Evolutionary conservation across 345 rosid species (phyloP).

Genomic region (Populus tremula): DNA sequence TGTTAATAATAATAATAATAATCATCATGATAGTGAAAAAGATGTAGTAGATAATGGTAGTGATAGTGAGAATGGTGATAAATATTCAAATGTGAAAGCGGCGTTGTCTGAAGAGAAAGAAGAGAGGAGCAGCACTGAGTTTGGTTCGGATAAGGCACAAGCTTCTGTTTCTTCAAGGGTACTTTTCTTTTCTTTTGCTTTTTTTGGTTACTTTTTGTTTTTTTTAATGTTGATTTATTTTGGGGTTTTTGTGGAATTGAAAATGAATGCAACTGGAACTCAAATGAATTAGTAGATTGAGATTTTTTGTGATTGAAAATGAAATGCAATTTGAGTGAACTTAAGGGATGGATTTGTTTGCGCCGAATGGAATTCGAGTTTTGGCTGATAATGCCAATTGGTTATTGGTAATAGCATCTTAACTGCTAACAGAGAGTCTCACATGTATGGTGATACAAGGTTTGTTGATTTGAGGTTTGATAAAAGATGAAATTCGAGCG

Average conservation of each 20-base stretch:
- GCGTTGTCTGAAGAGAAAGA: constrained; percentile 40
- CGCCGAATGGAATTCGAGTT: no score
- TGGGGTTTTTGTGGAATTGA: not conserved
- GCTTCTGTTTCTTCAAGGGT: constrained; percentile 58
- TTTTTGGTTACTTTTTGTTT: not conserved
- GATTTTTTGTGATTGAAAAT: not conserved
- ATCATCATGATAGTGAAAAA: constrained; percentile 1
- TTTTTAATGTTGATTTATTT: not conserved
- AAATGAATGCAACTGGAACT: not conserved
- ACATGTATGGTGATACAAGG: not conserved
- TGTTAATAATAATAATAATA: constrained; percentile 20
- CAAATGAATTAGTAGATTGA: not conserved
- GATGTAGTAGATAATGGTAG: constrained; percentile 20
- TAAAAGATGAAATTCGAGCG: not conserved
- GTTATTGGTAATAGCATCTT: no score
- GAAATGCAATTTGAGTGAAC: not conserved
- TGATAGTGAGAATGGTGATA: constrained; percentile 11
- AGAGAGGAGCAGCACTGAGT: constrained; percentile 36
- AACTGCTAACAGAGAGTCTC: no score
- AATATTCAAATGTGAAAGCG: constrained; percentile 43
- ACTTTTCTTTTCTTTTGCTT: constrained; percentile 2
- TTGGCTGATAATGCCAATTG: no score
- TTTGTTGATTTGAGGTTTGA: not conserved
- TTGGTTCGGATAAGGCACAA: constrained; percentile 41
- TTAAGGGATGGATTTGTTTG: no score